Conservation (phyloP, 2,329 filamentous ascomycete species). For the Teratosphaeria destructans region DNA sequence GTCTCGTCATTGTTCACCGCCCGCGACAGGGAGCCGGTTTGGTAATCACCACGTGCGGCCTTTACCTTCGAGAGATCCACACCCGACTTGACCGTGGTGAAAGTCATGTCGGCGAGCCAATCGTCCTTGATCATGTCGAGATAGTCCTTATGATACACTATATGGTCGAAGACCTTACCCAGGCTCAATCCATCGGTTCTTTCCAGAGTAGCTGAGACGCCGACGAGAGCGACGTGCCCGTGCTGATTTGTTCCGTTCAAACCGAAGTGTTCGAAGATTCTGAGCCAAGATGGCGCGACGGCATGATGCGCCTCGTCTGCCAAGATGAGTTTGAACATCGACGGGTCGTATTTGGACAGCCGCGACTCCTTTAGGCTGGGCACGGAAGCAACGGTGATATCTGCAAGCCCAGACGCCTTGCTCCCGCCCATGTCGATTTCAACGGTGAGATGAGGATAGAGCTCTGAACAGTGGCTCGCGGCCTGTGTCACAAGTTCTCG, state of each 20-base stretch:
- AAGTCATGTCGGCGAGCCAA: constrained; percentile 84
- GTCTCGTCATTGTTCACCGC: constrained; percentile 72
- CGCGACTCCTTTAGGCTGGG: constrained; percentile 68
- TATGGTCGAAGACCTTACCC: constrained; percentile 80
- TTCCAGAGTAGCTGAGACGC: constrained; percentile 76
- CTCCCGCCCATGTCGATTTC: constrained; percentile 85
- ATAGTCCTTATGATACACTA: constrained; percentile 87
- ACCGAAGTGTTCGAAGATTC: constrained; percentile 67
- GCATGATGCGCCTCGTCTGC: constrained; percentile 98
- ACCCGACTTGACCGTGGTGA: constrained; percentile 80
- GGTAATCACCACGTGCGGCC: constrained; percentile 64
- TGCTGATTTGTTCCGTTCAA: constrained; percentile 29
- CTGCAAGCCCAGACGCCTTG: constrained; percentile 67
- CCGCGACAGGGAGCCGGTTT: constrained; percentile 61
- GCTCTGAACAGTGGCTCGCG: constrained; percentile 66
- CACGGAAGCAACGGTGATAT: constrained; percentile 89
- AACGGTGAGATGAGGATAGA: constrained; percentile 70
- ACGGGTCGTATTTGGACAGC: constrained; percentile 71
- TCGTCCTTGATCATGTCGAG: constrained; percentile 77
- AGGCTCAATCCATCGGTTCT: constrained; percentile 75
- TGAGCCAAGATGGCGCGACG: constrained; percentile 70
- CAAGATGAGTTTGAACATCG: constrained; percentile 74
- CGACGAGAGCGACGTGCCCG: constrained; percentile 55
- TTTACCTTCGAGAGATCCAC: constrained; percentile 60
- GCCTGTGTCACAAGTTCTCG: constrained; percentile 93